phyloP scores from a whole-genome alignment of 2,329 filamentous ascomycete species.

The Dryadomyces quercivorus region DNA sequence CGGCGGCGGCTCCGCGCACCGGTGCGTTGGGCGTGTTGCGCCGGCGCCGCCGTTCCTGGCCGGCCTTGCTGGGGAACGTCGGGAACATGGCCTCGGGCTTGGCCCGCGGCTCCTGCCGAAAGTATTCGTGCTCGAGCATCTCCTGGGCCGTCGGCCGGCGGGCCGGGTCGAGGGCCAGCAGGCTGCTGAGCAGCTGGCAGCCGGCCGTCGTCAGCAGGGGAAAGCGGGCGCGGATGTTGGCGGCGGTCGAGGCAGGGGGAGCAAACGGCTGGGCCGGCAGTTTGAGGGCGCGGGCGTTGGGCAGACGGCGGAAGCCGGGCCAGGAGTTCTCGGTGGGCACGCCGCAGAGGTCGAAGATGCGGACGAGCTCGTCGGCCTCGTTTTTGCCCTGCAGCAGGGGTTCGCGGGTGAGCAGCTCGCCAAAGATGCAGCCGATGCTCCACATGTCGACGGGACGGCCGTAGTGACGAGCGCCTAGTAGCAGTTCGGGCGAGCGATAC shows the following conservation, averaged over 20 bases:
- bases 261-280: conserved; percentile 37
- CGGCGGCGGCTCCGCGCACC: conserved; percentile 57
- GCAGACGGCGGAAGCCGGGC: conserved; percentile 77
- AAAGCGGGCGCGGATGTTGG: conserved; percentile 62
- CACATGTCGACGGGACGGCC: conserved; percentile 77
- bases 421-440: conserved; percentile 94
- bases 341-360: conserved; percentile 83
- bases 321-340: conserved; percentile 71
- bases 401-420: conserved; percentile 72
- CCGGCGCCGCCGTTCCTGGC: conserved; percentile 68
- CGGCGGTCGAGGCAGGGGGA: conserved; percentile 18
- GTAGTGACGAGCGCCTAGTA: conserved; percentile 71
- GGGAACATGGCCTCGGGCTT: conserved; percentile 91
- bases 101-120: conserved; percentile 76
- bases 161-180: conserved; percentile 66
- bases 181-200: conserved; percentile 50
- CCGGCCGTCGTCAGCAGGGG: conserved; percentile 70
- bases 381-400: conserved; percentile 80
- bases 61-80: conserved; percentile 91
- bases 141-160: conserved; percentile 58
- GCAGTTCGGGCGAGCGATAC: conserved; percentile 86
- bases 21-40: conserved; percentile 74
- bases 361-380: conserved; percentile 79
- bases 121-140: conserved; percentile 72
- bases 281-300: conserved; percentile 71